These are phyloP conservation scores for Naganishia randhawae DNA, from an alignment of 768 basidiomycete species.

Conservation along the genomic window DNA sequence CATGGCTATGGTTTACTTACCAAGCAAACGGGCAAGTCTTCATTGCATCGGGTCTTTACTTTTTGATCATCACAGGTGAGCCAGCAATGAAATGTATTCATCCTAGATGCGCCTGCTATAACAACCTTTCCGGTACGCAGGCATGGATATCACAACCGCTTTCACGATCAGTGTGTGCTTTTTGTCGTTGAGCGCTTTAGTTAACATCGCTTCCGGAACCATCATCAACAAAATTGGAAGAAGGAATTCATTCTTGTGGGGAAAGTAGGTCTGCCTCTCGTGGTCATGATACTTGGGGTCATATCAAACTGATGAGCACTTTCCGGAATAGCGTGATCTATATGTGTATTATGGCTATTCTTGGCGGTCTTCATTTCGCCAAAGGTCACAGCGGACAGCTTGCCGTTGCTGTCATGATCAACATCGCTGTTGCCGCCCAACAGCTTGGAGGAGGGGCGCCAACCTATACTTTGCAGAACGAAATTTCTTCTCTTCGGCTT, in stretches of 20 bases:
- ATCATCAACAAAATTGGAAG: conserved; percentile 15
- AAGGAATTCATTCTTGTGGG: conserved; percentile 13
- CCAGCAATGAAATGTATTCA: background rate
- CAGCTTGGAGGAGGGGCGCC: conserved; percentile 26
- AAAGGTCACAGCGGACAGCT: conserved; percentile 2
- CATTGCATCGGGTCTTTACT: conserved; percentile 23
- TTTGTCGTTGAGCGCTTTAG: conserved; percentile 15
- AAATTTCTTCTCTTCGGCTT: conserved; percentile 28
- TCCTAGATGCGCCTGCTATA: background rate
- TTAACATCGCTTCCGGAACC: conserved; percentile 18
- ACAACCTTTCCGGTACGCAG: background rate
- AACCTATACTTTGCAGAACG: conserved; percentile 23
- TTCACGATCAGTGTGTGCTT: conserved; percentile 24
- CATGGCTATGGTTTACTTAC: conserved; percentile 20
- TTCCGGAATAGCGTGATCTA: conserved; percentile 7
- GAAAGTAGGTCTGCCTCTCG: conserved; percentile 11
- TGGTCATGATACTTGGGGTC: background rate
- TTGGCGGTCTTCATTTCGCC: conserved; percentile 21
- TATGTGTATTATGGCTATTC: conserved; percentile 3
- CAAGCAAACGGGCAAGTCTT: conserved; percentile 22
- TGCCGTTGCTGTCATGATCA: conserved; percentile 25
- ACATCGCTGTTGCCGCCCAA: conserved; percentile 25
- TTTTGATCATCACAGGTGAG: conserved; percentile 27
- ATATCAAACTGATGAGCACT: background rate
- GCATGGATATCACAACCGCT: conserved; percentile 22